Evolutionary conservation across 768 basidiomycete genomes (phyloP).

Genomic region (Cantharellus cinnabarinus): DNA sequence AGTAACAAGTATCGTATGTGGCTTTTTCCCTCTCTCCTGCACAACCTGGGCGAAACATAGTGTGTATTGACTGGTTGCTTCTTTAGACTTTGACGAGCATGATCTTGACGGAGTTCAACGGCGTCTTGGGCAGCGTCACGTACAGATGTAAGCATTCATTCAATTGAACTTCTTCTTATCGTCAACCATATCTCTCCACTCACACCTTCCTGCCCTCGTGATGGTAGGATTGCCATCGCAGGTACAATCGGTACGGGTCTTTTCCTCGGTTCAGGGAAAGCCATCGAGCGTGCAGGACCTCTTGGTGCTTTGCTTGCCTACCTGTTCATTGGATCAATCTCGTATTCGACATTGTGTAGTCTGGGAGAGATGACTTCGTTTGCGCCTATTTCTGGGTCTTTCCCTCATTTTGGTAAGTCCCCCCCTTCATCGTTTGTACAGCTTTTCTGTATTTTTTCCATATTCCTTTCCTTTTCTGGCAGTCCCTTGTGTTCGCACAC

Average conservation of each 20-base stretch:
- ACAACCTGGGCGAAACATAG: too few species aligned
- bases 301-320: conserved; percentile 33
- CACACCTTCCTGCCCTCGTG: conserved; percentile 14
- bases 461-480: conserved; percentile 14
- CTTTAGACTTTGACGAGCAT: conserved; percentile 26
- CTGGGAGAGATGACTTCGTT: conserved; percentile 65
- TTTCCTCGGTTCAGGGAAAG: conserved; percentile 48
- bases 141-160: conserved; percentile 32
- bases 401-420: conserved; percentile 46
- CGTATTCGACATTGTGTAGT: conserved; percentile 45
- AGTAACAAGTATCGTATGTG: too few species aligned
- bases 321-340: conserved; percentile 39
- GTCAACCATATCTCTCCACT: conserved; percentile 1
- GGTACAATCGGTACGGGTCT: conserved; percentile 59
- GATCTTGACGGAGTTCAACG: conserved; percentile 55
- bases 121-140: conserved; percentile 54
- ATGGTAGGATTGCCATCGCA: conserved; percentile 24
- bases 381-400: conserved; percentile 60
- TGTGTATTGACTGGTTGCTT: too few species aligned
- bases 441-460: conserved; percentile 29
- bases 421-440: conserved; percentile 25
- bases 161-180: too few species aligned
- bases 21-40: too few species aligned
- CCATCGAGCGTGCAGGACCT: conserved; percentile 40
- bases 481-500: conserved; percentile 12